phyloP scores from a whole-genome alignment of 2,329 filamentous ascomycete species.

The Phyllosticta citribraziliensis region DNA sequence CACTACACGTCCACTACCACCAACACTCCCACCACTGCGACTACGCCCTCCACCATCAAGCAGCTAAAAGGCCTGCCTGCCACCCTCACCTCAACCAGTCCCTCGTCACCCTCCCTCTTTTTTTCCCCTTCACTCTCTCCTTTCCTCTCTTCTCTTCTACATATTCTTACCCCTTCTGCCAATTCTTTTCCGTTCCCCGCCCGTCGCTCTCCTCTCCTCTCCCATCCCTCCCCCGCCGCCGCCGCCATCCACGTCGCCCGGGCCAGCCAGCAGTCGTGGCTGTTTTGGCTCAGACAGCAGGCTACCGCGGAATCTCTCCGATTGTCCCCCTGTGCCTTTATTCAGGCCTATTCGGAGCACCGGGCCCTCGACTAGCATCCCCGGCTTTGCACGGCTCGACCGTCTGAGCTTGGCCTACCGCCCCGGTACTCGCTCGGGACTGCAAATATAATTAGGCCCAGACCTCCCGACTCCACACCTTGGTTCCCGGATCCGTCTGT shows the following conservation, averaged over 20 bases:
- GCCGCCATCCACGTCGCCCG: not conserved
- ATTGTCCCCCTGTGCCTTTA: not conserved
- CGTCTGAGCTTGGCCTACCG: conserved; percentile 6
- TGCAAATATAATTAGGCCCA: conserved; percentile 7
- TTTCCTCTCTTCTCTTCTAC: not conserved
- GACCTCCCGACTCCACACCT: conserved; percentile 3
- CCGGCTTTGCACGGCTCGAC: conserved; percentile 4
- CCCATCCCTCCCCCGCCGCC: no score
- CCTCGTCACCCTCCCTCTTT: not conserved
- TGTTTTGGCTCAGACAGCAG: not conserved
- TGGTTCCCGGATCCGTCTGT: not conserved
- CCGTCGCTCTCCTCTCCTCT: not conserved
- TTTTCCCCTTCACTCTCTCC: not conserved
- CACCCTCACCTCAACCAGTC: no score
- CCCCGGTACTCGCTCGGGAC: conserved; percentile 6
- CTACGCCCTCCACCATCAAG: not conserved
- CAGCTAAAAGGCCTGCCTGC: not conserved
- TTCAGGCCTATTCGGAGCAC: conserved; percentile 5
- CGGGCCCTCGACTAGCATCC: conserved; percentile 3
- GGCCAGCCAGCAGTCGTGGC: not conserved
- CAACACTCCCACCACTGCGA: no score
- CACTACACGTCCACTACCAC: no score
- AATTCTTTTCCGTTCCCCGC: not conserved
- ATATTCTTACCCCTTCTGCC: not conserved
- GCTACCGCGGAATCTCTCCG: not conserved